Conservation (phyloP, 2,329 filamentous ascomycete species). For the Diaporthe ilicicola region DNA sequence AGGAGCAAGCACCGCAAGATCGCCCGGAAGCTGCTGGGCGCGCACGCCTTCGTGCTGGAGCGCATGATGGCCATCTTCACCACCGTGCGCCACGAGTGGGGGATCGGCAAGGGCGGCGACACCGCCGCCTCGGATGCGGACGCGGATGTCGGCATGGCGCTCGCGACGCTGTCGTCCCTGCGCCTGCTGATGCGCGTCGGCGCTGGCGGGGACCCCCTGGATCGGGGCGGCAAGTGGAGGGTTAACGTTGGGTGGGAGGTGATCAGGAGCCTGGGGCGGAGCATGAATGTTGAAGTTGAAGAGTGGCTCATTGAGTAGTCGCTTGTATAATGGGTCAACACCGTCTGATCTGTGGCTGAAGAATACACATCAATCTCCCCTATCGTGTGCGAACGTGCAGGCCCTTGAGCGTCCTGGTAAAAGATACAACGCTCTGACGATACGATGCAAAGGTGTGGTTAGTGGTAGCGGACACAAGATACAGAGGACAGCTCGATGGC, state of each 20-base stretch:
- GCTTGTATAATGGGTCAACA: background rate
- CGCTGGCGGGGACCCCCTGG: slow-evolving; percentile 67
- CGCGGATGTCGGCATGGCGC: slow-evolving; percentile 67
- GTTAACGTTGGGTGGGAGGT: slow-evolving; percentile 84
- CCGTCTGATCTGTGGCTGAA: too few species aligned
- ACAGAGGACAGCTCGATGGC: background rate
- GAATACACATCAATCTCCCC: background rate
- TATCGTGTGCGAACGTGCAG: too few species aligned
- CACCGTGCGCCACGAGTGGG: slow-evolving; percentile 68
- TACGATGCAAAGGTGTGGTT: background rate
- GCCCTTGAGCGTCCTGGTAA: too few species aligned
- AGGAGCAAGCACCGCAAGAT: slow-evolving; percentile 73
- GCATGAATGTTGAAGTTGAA: slow-evolving; percentile 79
- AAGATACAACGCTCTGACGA: background rate
- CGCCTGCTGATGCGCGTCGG: slow-evolving; percentile 74
- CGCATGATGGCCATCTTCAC: slow-evolving; percentile 81
- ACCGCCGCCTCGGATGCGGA: slow-evolving; percentile 42
- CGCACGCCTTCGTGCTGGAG: slow-evolving; percentile 80
- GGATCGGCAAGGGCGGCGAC: slow-evolving; percentile 40
- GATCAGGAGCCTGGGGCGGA: slow-evolving; percentile 73
- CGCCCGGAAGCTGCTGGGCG: slow-evolving; percentile 77
- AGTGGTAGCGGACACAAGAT: background rate
- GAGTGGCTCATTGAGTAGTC: slow-evolving; percentile 76
- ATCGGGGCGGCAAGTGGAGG: slow-evolving; percentile 77
- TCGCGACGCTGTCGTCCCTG: slow-evolving; percentile 78